These are phyloP conservation scores for Rugosomyces carneus DNA, from an alignment of 1,284 basidiomycete species.

Conservation along the genomic window DNA sequence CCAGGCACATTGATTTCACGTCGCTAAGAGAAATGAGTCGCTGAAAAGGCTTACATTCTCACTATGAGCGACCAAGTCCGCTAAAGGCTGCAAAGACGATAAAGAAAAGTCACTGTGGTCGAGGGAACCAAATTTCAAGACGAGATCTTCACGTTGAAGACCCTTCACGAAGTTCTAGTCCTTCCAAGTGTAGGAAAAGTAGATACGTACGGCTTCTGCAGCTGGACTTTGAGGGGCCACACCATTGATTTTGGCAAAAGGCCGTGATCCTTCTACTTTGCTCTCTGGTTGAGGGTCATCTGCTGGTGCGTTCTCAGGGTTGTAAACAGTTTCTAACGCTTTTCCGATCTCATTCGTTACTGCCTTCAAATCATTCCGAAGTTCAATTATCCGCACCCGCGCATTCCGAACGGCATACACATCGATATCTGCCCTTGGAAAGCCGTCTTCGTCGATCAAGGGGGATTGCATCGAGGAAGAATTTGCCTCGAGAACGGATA, in stretches of 20 bases:
- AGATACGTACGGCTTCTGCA: conserved; percentile 59
- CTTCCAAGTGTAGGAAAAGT: conserved; percentile 1
- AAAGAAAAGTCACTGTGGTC: conserved; percentile 45
- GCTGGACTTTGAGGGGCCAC: conserved; percentile 78
- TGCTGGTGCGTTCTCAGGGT: conserved; percentile 32
- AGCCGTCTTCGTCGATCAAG: conserved; percentile 79
- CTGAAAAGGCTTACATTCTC: conserved; percentile 62
- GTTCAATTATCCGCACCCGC: conserved; percentile 62
- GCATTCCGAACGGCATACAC: conserved; percentile 78
- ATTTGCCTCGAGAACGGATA: conserved; percentile 54
- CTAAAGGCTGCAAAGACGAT: conserved; percentile 60
- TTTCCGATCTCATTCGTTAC: conserved; percentile 64
- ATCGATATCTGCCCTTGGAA: conserved; percentile 79
- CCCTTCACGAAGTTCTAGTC: conserved; percentile 40
- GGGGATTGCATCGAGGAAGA: conserved; percentile 59
- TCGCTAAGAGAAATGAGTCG: background rate
- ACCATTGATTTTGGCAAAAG: conserved; percentile 76
- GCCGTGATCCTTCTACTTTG: conserved; percentile 23
- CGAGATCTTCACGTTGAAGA: conserved; percentile 61
- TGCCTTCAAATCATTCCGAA: conserved; percentile 70
- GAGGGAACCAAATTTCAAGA: conserved; percentile 69
- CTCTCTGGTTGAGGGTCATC: conserved; percentile 5
- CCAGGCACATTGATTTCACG: background rate
- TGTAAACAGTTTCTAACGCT: conserved; percentile 63
- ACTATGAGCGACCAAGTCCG: conserved; percentile 60